phyloP scores from a whole-genome alignment of 805 yeast species.

The Ogataea philodendri region DNA sequence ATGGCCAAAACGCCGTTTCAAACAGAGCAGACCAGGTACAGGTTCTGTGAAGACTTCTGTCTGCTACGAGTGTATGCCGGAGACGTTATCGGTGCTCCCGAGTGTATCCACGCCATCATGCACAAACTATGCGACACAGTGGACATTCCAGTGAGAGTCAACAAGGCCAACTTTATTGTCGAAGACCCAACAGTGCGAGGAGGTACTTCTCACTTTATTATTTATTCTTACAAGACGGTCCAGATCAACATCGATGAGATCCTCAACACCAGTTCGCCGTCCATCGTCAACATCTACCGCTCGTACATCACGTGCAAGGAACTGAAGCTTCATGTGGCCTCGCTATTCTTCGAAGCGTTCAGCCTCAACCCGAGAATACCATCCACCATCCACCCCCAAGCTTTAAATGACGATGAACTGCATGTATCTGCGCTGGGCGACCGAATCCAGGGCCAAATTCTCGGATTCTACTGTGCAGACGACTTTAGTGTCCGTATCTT shows the following conservation, averaged over 20 bases:
- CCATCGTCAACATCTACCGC: not conserved
- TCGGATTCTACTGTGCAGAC: slow-evolving; percentile 1
- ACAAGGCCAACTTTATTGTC: slow-evolving; percentile 5
- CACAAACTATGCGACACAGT: slow-evolving; percentile 9
- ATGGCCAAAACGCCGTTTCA: slow-evolving; percentile 4
- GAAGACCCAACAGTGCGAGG: slow-evolving; percentile 3
- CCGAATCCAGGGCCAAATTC: not conserved
- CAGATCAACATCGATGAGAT: not conserved
- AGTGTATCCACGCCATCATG: slow-evolving; percentile 9
- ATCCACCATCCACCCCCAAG: not conserved
- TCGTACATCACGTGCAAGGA: too few relatives aligned
- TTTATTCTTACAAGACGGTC: slow-evolving; percentile 1
- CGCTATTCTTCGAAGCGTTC: too few relatives aligned
- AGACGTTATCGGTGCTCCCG: slow-evolving; percentile 7
- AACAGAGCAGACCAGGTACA: too few relatives aligned
- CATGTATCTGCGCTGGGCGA: not conserved
- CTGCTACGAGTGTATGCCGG: slow-evolving; percentile 16
- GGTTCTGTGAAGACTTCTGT: slow-evolving; percentile 12
- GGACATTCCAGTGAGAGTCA: slow-evolving; percentile 6
- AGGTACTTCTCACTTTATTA: slow-evolving; percentile 1
- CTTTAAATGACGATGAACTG: not conserved
- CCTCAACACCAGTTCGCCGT: not conserved
- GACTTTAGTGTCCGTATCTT: not conserved
- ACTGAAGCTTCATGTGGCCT: too few relatives aligned
- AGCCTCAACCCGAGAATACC: not conserved